Evolutionary conservation across 139 green algal species (phyloP), one percentile per base, ranked within the genome.

Genomic region (Chlamydomonas eustigma): DNA sequence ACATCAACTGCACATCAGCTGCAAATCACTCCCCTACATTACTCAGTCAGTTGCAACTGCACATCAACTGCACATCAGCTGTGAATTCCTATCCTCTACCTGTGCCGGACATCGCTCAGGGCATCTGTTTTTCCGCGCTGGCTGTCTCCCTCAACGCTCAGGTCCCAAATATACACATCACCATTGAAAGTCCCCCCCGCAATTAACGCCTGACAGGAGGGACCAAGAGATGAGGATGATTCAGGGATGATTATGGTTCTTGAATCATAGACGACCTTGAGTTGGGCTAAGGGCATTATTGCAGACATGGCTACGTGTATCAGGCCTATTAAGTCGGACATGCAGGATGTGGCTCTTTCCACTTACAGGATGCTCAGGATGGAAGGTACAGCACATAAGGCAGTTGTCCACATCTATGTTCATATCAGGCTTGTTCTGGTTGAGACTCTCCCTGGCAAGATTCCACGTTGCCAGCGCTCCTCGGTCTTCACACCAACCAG

Each of bases 111-210:
- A 36, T 78, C 71, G 50, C 71, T 76, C 2, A 78, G 50, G 0
- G 73, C 3, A 1, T 75, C 66, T 4, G 72, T 81, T 32, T 71
- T 77, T 36, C 51, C 83, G 0, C 77, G 25, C 76, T 88, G 83
- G 18, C 37, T 30, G 75, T 91, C 88, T 2, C 78, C 84, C 22
- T 91, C 81, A 35, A 66, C 73, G 22, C 71, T 80, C 18, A 93
- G 73, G 76, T 93, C 85, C 85, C 85, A 91, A 22, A 93, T 75
- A 51, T 85, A 86, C 33, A 93, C 32, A 67, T 91, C 85, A 1
- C 89, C 89, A 34, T 88, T 90, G 79, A 88, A 91, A 1, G 86
- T 90, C 50, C 89, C 89, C 12, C 82, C 87, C 0, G 89, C 89
- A 37, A 92, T 81, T 6, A 90, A 76, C 22, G 81, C 85, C 84